phyloP scores from a whole-genome alignment of 768 basidiomycete species.

The Collybia mongolica region DNA sequence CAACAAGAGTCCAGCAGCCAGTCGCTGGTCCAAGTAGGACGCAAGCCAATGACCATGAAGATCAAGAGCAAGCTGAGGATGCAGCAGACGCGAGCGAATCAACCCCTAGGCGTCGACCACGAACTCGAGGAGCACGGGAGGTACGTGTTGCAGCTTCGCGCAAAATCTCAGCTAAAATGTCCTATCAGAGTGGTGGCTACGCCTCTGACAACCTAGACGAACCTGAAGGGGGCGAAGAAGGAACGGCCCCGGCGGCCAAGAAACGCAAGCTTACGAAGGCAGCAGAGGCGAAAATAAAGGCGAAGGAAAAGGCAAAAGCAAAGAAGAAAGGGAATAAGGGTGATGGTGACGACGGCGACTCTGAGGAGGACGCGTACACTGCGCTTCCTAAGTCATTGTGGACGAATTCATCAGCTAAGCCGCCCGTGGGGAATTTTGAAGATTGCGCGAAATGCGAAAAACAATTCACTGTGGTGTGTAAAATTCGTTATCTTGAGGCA shows the following conservation, averaged over 20 bases:
- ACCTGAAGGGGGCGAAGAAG: constrained; percentile 31
- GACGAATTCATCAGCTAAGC: constrained; percentile 41
- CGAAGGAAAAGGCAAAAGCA: constrained; percentile 39
- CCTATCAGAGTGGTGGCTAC: constrained; percentile 40
- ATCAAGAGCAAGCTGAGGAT: constrained; percentile 10
- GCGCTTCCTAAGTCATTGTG: constrained; percentile 55
- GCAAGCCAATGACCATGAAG: constrained; percentile 6
- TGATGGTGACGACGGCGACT: constrained; percentile 23
- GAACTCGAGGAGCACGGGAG: constrained; percentile 1
- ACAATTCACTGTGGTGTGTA: constrained; percentile 84
- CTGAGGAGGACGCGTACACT: constrained; percentile 65
- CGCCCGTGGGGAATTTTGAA: constrained; percentile 76
- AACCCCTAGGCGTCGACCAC: constrained; percentile 13
- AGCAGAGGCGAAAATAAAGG: constrained; percentile 37
- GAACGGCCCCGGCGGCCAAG: constrained; percentile 36
- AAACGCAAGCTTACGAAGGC: constrained; percentile 57
- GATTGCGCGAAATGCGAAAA: constrained; percentile 80
- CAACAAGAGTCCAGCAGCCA: constrained; percentile 28
- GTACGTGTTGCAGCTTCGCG: neutral
- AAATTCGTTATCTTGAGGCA: neutral
- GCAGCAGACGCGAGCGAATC: constrained; percentile 7
- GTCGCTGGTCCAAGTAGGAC: constrained; percentile 44
- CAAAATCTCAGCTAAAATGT: too few species aligned
- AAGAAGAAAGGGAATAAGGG: constrained; percentile 48
- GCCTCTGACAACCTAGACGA: constrained; percentile 79